A percentile compares a stretch with the other conserved stretches of the same genome.
Evolutionary conservation across 2,329 filamentous ascomycete genomes (phyloP).

Genomic region (Cercospora sp.): DNA sequence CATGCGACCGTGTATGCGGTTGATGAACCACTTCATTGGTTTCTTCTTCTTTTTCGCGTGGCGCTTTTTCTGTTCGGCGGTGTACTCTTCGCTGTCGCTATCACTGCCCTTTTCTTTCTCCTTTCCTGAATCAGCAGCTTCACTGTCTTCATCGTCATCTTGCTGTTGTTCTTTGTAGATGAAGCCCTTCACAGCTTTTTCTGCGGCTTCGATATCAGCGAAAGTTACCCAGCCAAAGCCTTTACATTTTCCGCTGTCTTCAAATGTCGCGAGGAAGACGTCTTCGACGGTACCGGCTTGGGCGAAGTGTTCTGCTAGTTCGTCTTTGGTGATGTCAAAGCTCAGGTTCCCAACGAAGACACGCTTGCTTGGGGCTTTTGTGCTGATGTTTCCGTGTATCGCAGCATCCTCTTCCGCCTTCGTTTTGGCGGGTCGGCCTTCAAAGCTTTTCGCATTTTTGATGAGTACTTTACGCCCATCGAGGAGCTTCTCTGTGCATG

Average conservation of each 20-base stretch:
- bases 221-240: slow-evolving; percentile 96
- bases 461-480: slow-evolving; percentile 80
- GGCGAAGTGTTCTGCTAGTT: slow-evolving; percentile 75
- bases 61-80: slow-evolving; percentile 40
- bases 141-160: slow-evolving; percentile 52
- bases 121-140: slow-evolving; percentile 48
- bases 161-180: slow-evolving; percentile 64
- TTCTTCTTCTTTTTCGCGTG: slow-evolving; percentile 45
- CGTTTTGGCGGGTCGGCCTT: slow-evolving; percentile 70
- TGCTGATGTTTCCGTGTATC: slow-evolving; percentile 26
- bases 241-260: slow-evolving; percentile 97
- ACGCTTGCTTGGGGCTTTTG: slow-evolving; percentile 69
- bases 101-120: slow-evolving; percentile 29
- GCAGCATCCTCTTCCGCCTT: slow-evolving; percentile 44
- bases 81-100: slow-evolving; percentile 36
- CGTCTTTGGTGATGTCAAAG: slow-evolving; percentile 66
- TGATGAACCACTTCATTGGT: slow-evolving; percentile 73
- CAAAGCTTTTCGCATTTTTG: slow-evolving; percentile 87
- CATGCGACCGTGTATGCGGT: slow-evolving; percentile 74
- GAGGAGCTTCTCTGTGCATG: slow-evolving; percentile 80
- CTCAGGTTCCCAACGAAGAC: slow-evolving; percentile 72
- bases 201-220: slow-evolving; percentile 71
- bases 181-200: slow-evolving; percentile 77
- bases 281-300: slow-evolving; percentile 81
- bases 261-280: slow-evolving; percentile 89